These are phyloP conservation scores for Corylus heterophylla DNA, from an alignment of 306 rosid genomes.

Conservation along the genomic window DNA sequence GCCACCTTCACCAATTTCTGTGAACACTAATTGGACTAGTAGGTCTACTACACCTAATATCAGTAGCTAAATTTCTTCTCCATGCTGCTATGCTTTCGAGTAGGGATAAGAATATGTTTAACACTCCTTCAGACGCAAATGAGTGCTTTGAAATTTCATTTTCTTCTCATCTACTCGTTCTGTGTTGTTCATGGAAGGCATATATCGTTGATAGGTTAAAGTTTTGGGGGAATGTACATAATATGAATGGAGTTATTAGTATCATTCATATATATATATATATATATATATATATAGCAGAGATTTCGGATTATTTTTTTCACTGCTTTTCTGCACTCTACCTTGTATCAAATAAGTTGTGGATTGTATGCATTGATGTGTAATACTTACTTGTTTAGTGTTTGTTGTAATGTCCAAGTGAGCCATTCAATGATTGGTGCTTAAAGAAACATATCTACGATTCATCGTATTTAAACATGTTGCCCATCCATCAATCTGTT, in stretches of 20 bases:
- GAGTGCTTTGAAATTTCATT: slow-evolving; percentile 2
- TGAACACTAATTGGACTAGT: slow-evolving; percentile 46
- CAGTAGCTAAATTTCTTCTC: slow-evolving; percentile 28
- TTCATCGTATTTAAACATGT: neutral
- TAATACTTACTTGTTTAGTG: neutral
- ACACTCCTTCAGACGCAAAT: neutral
- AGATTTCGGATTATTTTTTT: neutral
- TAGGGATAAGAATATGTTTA: neutral
- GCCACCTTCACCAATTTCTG: slow-evolving; percentile 42
- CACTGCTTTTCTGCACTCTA: neutral
- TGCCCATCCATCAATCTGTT: no score
- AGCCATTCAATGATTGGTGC: neutral
- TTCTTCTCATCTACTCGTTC: neutral
- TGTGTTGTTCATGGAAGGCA: neutral
- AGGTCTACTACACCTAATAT: slow-evolving; percentile 34
- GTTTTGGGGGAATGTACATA: slow-evolving; percentile 11
- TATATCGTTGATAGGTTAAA: neutral
- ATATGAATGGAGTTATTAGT: neutral
- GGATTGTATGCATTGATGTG: neutral
- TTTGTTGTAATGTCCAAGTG: neutral
- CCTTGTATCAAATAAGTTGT: neutral
- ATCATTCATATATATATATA: neutral
- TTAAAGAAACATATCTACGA: neutral
- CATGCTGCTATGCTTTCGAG: neutral
- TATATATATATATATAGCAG: no score